Evolutionary conservation across 2,329 filamentous ascomycete genomes (phyloP).

Genomic region (Thyridium curvatum): DNA sequence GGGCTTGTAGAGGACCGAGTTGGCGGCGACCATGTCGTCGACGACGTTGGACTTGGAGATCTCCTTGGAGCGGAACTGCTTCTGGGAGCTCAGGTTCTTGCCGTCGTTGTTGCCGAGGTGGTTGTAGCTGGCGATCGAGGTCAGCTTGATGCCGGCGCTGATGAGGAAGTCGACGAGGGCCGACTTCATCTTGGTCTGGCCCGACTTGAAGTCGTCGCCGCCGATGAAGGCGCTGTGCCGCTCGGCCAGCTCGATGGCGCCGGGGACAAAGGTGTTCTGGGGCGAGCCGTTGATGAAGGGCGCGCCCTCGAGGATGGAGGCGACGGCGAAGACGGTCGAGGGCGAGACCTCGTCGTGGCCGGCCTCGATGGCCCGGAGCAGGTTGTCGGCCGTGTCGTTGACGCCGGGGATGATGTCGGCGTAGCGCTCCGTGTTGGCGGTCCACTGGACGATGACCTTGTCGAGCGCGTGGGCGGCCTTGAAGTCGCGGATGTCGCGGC

Average conservation of each 20-base stretch:
- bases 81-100: conserved; percentile 95
- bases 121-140: conserved; percentile 98
- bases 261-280: conserved; percentile 97
- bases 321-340: conserved; percentile 92
- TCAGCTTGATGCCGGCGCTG: conserved; percentile 97
- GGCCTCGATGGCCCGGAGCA: conserved; percentile 77
- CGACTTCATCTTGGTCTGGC: conserved; percentile 99
- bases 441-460: conserved; percentile 97
- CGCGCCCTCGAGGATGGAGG: conserved; percentile 79
- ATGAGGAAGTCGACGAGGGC: conserved; percentile 97
- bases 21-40: conserved; percentile 98
- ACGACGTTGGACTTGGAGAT: conserved; percentile 99
- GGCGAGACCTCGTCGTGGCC: conserved; percentile 91
- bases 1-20: conserved; percentile 80
- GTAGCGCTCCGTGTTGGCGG: conserved; percentile 96
- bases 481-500: conserved; percentile 90
- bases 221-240: conserved; percentile 85
- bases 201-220: conserved; percentile 99
- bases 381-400: conserved; percentile 94
- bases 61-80: conserved; percentile 99
- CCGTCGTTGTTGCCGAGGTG: conserved; percentile 99
- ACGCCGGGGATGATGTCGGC: conserved; percentile 81
- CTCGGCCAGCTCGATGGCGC: conserved; percentile 83
- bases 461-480: conserved; percentile 79
- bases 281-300: conserved; percentile 99